phyloP scores from a whole-genome alignment of 192 early-diverging fungal species.

The Mortierella claussenii region DNA sequence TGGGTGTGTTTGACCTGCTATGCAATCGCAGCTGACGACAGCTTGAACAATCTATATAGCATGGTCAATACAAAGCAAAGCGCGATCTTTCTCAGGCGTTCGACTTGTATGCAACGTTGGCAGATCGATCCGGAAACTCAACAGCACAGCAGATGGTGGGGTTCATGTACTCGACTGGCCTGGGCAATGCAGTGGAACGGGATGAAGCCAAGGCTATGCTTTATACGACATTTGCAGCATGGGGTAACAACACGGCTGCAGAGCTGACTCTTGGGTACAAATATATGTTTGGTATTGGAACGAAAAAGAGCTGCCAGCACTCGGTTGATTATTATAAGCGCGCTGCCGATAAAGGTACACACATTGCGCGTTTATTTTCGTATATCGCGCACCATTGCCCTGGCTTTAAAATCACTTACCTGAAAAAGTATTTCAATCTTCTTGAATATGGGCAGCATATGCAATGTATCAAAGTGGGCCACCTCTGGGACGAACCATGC shows the following conservation, averaged over 20 bases:
- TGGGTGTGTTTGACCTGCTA: too few relatives aligned
- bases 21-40: too few relatives aligned
- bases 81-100: constrained; percentile 72
- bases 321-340: constrained; percentile 81
- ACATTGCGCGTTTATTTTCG: neutral
- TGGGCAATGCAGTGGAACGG: constrained; percentile 72
- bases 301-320: constrained; percentile 79
- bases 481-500: constrained; percentile 82
- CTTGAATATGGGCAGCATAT: constrained; percentile 66
- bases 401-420: too few relatives aligned
- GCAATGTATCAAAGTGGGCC: constrained; percentile 77
- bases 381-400: neutral
- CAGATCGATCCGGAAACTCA: constrained; percentile 76
- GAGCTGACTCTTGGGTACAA: constrained; percentile 90
- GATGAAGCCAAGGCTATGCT: constrained; percentile 74
- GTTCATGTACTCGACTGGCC: constrained; percentile 89
- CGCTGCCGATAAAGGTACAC: constrained; percentile 81
- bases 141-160: constrained; percentile 92
- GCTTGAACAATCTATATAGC: too few relatives aligned
- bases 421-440: neutral
- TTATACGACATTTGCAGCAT: constrained; percentile 78
- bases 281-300: constrained; percentile 83
- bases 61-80: constrained; percentile 65
- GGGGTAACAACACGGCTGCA: constrained; percentile 76
- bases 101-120: constrained; percentile 69